Evolutionary conservation across 495 filamentous ascomycete genomes (phyloP).

Genomic region (Penicillium roqueforti): DNA sequence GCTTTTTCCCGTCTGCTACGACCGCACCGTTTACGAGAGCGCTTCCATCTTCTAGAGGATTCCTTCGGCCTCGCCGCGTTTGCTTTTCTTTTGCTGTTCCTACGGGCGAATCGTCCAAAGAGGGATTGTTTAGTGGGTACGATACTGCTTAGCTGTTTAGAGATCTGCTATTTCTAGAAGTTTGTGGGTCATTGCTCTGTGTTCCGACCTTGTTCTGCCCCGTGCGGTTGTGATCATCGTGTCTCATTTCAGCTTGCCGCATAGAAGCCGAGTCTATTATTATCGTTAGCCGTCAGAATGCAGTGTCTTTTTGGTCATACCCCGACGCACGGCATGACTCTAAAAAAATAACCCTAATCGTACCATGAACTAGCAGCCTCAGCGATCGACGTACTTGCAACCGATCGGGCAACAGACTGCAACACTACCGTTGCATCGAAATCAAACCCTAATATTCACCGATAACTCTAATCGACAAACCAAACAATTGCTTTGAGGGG

Average conservation of each 20-base stretch:
- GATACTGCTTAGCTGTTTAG: neutral
- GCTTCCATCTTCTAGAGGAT: conserved; percentile 15
- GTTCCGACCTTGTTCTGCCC: neutral
- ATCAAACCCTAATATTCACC: neutral
- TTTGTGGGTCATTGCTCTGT: neutral
- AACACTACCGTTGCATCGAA: conserved; percentile 4
- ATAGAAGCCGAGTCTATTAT: conserved; percentile 7
- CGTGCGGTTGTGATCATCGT: conserved; percentile 6
- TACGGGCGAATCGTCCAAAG: neutral
- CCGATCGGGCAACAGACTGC: neutral
- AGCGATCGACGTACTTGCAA: neutral
- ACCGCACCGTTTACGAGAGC: conserved; percentile 30
- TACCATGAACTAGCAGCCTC: neutral
- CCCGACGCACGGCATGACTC: neutral
- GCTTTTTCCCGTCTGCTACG: conserved; percentile 39
- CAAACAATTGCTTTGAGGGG: too few relatives aligned
- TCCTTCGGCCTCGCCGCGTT: neutral
- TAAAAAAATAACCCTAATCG: neutral
- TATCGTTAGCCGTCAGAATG: neutral
- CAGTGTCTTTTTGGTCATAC: neutral
- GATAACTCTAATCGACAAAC: neutral
- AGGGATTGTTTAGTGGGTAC: neutral
- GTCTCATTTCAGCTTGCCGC: conserved; percentile 11
- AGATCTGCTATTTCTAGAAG: neutral
- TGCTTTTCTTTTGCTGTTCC: neutral